Conservation (phyloP, 805 yeast species). For the Candida germanica region DNA sequence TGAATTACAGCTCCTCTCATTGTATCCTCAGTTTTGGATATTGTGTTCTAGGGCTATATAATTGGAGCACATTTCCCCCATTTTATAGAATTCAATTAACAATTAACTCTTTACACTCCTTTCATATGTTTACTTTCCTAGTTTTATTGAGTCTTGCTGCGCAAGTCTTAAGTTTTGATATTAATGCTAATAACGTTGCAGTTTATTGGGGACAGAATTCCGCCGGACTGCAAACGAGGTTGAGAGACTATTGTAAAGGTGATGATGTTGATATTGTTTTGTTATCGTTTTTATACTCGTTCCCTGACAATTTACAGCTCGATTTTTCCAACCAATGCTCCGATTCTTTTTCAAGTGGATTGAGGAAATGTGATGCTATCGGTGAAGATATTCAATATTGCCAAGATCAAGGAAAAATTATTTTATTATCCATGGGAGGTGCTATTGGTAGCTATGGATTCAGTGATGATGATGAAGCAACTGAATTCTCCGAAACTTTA, state of each 20-base stretch:
- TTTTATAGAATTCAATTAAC: too few species aligned
- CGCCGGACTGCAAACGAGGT: constrained; percentile 30
- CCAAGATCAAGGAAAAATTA: constrained; percentile 74
- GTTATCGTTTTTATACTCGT: constrained; percentile 65
- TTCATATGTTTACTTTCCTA: constrained; percentile 4
- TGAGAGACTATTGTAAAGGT: constrained; percentile 54
- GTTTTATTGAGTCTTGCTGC: neutral
- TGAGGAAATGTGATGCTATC: constrained; percentile 37
- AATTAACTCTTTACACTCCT: constrained; percentile 4
- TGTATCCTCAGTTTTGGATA: too few species aligned
- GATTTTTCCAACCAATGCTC: constrained; percentile 51
- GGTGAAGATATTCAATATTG: constrained; percentile 70
- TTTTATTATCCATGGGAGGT: constrained; percentile 70
- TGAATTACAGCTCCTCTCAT: too few species aligned
- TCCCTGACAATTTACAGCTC: constrained; percentile 40
- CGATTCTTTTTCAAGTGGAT: constrained; percentile 38
- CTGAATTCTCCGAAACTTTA: constrained; percentile 45
- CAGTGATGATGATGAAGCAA: constrained; percentile 46
- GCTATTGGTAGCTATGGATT: constrained; percentile 42
- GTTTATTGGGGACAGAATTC: constrained; percentile 33
- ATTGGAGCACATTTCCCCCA: too few species aligned
- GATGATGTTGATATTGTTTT: constrained; percentile 69
- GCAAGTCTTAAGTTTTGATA: constrained; percentile 11
- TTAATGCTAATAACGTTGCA: constrained; percentile 21
- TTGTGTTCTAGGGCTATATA: too few species aligned